Evolutionary conservation across 2,329 filamentous ascomycete species (phyloP).

Genomic region (Microdochium paspali): DNA sequence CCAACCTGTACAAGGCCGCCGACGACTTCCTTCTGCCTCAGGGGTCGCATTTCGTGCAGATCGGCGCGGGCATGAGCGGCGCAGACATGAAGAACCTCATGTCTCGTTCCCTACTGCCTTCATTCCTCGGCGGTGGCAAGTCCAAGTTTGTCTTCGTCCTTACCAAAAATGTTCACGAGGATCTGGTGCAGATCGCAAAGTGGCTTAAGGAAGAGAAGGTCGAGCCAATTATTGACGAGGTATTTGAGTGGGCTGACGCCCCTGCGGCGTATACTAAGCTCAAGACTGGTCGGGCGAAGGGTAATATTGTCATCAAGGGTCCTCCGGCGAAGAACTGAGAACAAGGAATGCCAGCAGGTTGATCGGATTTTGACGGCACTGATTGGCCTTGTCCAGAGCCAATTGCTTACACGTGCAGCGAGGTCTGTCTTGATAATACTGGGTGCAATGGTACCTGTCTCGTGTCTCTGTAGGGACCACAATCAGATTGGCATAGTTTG

Average conservation of each 20-base stretch:
- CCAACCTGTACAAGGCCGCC: conserved; percentile 40
- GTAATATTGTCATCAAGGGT: conserved; percentile 43
- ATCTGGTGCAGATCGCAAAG: conserved; percentile 37
- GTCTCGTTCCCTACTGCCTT: conserved; percentile 17
- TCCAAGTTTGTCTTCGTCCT: conserved; percentile 28
- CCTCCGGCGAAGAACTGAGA: neutral
- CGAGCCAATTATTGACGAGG: conserved; percentile 43
- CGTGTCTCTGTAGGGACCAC: no score
- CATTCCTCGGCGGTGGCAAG: conserved; percentile 28
- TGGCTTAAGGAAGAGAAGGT: conserved; percentile 52
- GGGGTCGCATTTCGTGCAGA: conserved; percentile 39
- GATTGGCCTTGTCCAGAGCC: no score
- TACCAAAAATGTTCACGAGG: conserved; percentile 25
- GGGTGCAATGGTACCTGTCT: no score
- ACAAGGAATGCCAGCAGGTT: neutral
- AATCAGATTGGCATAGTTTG: no score
- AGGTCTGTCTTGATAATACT: no score
- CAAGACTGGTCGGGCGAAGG: conserved; percentile 43
- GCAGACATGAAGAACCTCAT: conserved; percentile 6
- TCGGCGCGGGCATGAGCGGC: conserved; percentile 27
- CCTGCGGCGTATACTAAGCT: conserved; percentile 48
- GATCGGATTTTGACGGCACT: no score
- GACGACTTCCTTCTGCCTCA: conserved; percentile 37
- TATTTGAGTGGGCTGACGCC: conserved; percentile 45
- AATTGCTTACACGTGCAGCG: no score